A percentile compares a stretch with the other conserved stretches of the same genome.
phyloP scores from a whole-genome alignment of 2,329 filamentous ascomycete genomes.

The Scleromitrula shiraiana region DNA sequence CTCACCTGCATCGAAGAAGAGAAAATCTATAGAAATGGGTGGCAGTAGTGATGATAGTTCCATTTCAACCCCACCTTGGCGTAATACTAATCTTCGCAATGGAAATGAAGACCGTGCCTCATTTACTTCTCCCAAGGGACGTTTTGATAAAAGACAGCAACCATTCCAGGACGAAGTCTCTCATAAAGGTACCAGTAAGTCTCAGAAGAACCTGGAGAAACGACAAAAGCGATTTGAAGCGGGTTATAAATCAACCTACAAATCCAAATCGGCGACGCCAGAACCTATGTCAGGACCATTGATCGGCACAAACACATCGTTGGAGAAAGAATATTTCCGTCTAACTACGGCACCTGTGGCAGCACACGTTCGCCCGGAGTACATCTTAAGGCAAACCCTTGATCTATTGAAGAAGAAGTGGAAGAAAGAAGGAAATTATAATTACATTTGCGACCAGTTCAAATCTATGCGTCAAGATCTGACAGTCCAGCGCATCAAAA shows the following conservation, averaged over 20 bases:
- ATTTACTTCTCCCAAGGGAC: slow-evolving; percentile 21
- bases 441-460: slow-evolving; percentile 98
- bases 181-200: slow-evolving; percentile 69
- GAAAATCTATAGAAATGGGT: slow-evolving; percentile 66
- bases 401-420: slow-evolving; percentile 91
- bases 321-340: slow-evolving; percentile 94
- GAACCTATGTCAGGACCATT: slow-evolving; percentile 60
- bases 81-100: slow-evolving; percentile 52
- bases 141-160: slow-evolving; percentile 39
- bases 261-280: slow-evolving; percentile 44
- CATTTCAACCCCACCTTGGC: slow-evolving; percentile 59
- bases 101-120: slow-evolving; percentile 69
- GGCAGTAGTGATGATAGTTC: slow-evolving; percentile 43
- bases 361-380: slow-evolving; percentile 78
- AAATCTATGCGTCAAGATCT: slow-evolving; percentile 97
- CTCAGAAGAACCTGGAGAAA: slow-evolving; percentile 76
- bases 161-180: slow-evolving; percentile 38
- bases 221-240: slow-evolving; percentile 80
- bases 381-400: slow-evolving; percentile 72
- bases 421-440: slow-evolving; percentile 88
- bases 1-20: slow-evolving; percentile 53
- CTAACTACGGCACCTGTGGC: slow-evolving; percentile 85
- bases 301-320: slow-evolving; percentile 70
- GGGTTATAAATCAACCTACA: slow-evolving; percentile 48
- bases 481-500: slow-evolving; percentile 94